These are phyloP conservation scores for Lachancea waltii DNA, from an alignment of 805 yeast genomes.

Conservation along the genomic window DNA sequence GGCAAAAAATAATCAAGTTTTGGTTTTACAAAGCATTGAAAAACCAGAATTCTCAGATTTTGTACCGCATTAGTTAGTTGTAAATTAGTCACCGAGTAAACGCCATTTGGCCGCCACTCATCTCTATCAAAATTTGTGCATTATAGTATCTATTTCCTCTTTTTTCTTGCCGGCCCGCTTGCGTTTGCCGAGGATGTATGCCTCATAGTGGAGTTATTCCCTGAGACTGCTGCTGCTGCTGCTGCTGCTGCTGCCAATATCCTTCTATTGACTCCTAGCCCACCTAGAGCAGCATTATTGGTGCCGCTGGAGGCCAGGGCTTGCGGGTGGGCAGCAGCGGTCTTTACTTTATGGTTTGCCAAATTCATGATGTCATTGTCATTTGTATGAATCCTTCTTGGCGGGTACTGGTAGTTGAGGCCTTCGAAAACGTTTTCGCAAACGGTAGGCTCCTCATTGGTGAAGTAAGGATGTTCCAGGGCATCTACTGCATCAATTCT, in stretches of 20 bases:
- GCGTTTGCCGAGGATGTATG: constrained; percentile 5
- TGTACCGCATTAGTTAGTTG: constrained; percentile 4
- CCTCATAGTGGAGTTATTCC: constrained; percentile 16
- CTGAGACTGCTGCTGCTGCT: constrained; percentile 34
- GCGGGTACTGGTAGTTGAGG: constrained; percentile 68
- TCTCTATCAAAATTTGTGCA: not conserved
- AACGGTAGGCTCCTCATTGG: constrained; percentile 55
- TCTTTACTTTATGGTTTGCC: constrained; percentile 20
- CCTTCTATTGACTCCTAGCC: constrained; percentile 32
- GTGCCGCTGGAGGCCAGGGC: constrained; percentile 14
- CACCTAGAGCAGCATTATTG: constrained; percentile 25
- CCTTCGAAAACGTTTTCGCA: constrained; percentile 76
- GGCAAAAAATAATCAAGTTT: constrained; percentile 5
- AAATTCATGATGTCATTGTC: constrained; percentile 63
- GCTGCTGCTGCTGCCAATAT: constrained; percentile 36
- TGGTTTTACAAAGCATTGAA: too few relatives aligned
- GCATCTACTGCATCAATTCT: constrained; percentile 77
- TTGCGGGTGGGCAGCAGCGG: constrained; percentile 18
- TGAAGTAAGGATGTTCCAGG: constrained; percentile 69
- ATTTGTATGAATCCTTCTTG: constrained; percentile 78
- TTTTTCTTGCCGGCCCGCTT: constrained; percentile 26
- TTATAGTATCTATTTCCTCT: constrained; percentile 16
- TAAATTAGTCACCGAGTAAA: not conserved
- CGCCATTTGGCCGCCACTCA: not conserved
- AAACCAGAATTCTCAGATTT: too few relatives aligned